phyloP scores from a whole-genome alignment of 2,329 filamentous ascomycete species.

The Monilinia aucupariae region DNA sequence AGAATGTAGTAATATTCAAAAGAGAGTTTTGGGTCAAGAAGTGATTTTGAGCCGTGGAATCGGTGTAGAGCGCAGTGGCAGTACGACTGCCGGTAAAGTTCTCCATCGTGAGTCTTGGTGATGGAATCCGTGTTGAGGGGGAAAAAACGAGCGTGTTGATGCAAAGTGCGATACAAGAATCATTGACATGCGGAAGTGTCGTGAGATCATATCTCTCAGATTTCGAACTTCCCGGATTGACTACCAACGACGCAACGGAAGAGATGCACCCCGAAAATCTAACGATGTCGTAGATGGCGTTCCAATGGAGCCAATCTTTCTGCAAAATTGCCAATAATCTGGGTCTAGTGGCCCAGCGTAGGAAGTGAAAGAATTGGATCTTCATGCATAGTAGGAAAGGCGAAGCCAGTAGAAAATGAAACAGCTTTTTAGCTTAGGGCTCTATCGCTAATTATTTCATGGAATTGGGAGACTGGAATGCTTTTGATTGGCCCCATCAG shows the following conservation, averaged over 20 bases:
- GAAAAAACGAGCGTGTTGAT: background rate
- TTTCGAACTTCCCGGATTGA: background rate
- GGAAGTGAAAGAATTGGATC: background rate
- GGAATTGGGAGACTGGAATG: too few relatives aligned
- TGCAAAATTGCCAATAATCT: background rate
- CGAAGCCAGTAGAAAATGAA: too few relatives aligned
- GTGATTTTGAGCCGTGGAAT: background rate
- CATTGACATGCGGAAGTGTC: background rate
- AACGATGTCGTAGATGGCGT: background rate
- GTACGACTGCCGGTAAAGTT: constrained; percentile 5
- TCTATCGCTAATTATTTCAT: too few relatives aligned
- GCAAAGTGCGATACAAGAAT: constrained; percentile 21
- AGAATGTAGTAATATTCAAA: background rate
- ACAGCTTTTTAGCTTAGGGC: too few relatives aligned
- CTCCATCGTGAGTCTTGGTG: background rate
- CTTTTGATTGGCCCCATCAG: too few relatives aligned
- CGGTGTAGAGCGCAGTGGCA: background rate
- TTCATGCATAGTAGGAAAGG: background rate
- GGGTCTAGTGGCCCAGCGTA: background rate
- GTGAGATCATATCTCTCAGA: background rate
- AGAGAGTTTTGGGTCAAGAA: background rate
- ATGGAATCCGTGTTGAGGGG: background rate
- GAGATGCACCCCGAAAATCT: background rate
- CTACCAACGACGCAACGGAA: background rate
- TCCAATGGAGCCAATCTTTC: background rate